These are phyloP conservation scores for Lignosus rhinocerotis DNA, from an alignment of 1,284 basidiomycete species.

Conservation along the genomic window DNA sequence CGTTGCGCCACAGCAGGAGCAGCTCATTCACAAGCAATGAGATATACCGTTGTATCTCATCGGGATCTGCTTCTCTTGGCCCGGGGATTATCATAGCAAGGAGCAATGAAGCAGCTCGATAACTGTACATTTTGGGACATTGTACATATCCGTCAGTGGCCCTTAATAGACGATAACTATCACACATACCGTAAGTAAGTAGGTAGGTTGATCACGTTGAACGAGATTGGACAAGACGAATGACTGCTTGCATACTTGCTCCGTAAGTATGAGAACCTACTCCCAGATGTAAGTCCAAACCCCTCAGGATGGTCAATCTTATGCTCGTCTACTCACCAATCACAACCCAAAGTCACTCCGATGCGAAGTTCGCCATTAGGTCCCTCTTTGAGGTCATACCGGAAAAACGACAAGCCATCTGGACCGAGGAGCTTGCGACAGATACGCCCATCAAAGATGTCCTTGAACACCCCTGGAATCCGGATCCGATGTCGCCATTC, in stretches of 20 bases:
- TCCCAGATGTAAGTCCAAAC: no score
- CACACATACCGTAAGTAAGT: slow-evolving; percentile 27
- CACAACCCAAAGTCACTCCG: slow-evolving; percentile 26
- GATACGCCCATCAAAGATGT: slow-evolving; percentile 29
- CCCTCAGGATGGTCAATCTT: no score
- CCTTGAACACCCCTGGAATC: slow-evolving; percentile 13
- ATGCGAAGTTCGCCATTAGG: slow-evolving; percentile 26
- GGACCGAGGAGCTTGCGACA: slow-evolving; percentile 18
- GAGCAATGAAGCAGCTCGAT: slow-evolving; percentile 34
- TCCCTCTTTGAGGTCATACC: slow-evolving; percentile 3
- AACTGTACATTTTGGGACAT: slow-evolving; percentile 19
- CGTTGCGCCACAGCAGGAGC: slow-evolving; percentile 30
- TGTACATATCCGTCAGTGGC: background rate
- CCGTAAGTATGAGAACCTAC: slow-evolving; percentile 37
- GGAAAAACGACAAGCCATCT: slow-evolving; percentile 26
- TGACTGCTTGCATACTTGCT: slow-evolving; percentile 36
- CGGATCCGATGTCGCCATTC: slow-evolving; percentile 20
- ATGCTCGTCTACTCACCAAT: slow-evolving; percentile 25
- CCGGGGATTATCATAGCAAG: slow-evolving; percentile 36
- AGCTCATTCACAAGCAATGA: slow-evolving; percentile 35
- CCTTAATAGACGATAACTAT: background rate
- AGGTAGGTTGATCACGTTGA: slow-evolving; percentile 33
- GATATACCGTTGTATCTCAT: slow-evolving; percentile 34
- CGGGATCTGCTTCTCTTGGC: slow-evolving; percentile 35
- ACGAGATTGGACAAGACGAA: slow-evolving; percentile 34